A percentile compares a stretch with the other conserved stretches of the same genome.
These are phyloP conservation scores for Zygnema cylindricum DNA, from an alignment of 139 green algal genomes.

Conservation along the genomic window DNA sequence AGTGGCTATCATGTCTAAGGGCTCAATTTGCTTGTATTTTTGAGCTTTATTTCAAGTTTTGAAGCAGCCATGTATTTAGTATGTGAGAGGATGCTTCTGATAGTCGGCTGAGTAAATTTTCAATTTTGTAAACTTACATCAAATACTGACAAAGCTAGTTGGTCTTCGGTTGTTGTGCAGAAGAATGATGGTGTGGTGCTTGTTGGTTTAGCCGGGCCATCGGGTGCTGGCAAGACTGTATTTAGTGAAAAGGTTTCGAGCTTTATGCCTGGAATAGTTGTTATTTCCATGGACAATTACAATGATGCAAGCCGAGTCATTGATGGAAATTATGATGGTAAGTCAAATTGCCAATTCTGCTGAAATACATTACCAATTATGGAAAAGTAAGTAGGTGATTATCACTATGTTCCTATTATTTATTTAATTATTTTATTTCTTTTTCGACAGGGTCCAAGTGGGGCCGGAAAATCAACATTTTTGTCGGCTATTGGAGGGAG, in stretches of 20 bases:
- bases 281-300: neutral
- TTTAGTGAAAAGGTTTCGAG: conserved; percentile 88
- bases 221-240: conserved; percentile 92
- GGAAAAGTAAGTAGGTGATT: no score
- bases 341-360: neutral
- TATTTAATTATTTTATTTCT: no score
- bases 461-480: conserved; percentile 29
- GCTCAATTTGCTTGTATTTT: no score
- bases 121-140: conserved; percentile 1
- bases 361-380: neutral
- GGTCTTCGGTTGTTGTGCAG: no score
- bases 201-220: conserved; percentile 87
- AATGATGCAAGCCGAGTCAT: conserved; percentile 66
- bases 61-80: no score
- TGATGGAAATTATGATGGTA: neutral
- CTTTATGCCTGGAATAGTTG: conserved; percentile 79
- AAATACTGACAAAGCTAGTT: no score
- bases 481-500: conserved; percentile 7
- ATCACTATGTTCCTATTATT: no score
- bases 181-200: conserved; percentile 54
- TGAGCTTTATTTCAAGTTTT: no score
- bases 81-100: no score
- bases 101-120: neutral
- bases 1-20: no score
- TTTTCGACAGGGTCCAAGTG: conserved; percentile 30